A percentile compares a stretch with the other conserved stretches of the same genome.
phyloP scores from a whole-genome alignment of 2,329 filamentous ascomycete genomes.

The Aspergillus novofumigatus region DNA sequence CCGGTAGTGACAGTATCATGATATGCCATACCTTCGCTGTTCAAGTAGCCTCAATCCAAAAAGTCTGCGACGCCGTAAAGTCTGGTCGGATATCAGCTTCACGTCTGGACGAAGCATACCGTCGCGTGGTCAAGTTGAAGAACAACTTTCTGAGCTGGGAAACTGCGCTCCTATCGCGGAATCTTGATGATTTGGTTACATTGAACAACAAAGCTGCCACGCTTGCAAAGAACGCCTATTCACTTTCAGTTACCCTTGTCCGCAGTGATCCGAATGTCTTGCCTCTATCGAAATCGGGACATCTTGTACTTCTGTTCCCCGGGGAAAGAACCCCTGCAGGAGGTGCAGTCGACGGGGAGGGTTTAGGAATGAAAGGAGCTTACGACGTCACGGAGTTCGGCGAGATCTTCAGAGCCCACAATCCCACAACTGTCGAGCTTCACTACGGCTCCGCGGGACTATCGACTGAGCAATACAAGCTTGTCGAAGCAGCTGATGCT shows the following conservation, averaged over 20 bases:
- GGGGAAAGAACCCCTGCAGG: slow-evolving; percentile 30
- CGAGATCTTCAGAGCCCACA: slow-evolving; percentile 27
- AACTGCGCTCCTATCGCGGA: slow-evolving; percentile 17
- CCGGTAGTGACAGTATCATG: slow-evolving; percentile 45
- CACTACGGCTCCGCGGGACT: slow-evolving; percentile 30
- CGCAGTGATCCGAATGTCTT: slow-evolving; percentile 27
- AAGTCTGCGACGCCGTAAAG: slow-evolving; percentile 34
- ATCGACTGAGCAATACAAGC: slow-evolving; percentile 27
- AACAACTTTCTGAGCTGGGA: slow-evolving; percentile 33
- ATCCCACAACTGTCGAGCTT: slow-evolving; percentile 27
- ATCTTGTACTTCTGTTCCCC: slow-evolving; percentile 37
- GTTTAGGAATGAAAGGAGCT: slow-evolving; percentile 27
- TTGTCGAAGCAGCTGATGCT: slow-evolving; percentile 33
- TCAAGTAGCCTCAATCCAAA: slow-evolving; percentile 39
- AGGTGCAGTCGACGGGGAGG: slow-evolving; percentile 39
- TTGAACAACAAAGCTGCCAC: slow-evolving; percentile 23
- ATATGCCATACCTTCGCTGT: slow-evolving; percentile 43
- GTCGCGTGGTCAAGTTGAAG: slow-evolving; percentile 36
- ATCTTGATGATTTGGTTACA: slow-evolving; percentile 13
- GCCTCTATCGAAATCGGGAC: slow-evolving; percentile 26
- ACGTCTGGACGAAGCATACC: slow-evolving; percentile 32
- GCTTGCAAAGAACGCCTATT: slow-evolving; percentile 34
- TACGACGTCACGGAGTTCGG: slow-evolving; percentile 31
- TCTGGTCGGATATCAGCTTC: slow-evolving; percentile 29
- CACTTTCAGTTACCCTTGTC: slow-evolving; percentile 40